phyloP scores from a whole-genome alignment of 2,329 filamentous ascomycete species.

The Pseudopithomyces maydicus region DNA sequence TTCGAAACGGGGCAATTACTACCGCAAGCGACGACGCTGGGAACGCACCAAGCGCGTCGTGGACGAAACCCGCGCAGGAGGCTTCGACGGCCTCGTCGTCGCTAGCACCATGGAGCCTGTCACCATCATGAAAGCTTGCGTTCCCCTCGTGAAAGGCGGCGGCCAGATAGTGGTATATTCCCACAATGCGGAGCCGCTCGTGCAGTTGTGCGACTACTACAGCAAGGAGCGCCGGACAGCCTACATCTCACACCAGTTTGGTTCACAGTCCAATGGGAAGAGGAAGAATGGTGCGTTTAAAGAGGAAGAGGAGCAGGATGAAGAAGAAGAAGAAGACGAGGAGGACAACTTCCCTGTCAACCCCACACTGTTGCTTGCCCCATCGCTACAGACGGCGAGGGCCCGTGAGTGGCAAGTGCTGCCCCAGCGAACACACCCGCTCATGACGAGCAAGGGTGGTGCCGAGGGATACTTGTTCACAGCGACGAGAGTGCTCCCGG shows the following conservation, averaged over 20 bases:
- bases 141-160: slow-evolving; percentile 82
- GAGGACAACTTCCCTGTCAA: slow-evolving; percentile 81
- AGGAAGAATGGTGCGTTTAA: slow-evolving; percentile 21
- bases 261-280: slow-evolving; percentile 24
- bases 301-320: slow-evolving; percentile 20
- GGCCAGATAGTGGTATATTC: slow-evolving; percentile 87
- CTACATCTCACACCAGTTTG: slow-evolving; percentile 51
- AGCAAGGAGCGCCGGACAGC: slow-evolving; percentile 78
- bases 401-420: slow-evolving; percentile 87
- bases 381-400: slow-evolving; percentile 79
- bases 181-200: slow-evolving; percentile 78
- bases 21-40: slow-evolving; percentile 87
- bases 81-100: slow-evolving; percentile 82
- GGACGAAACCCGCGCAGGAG: slow-evolving; percentile 73
- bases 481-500: slow-evolving; percentile 78
- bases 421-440: slow-evolving; percentile 86
- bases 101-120: slow-evolving; percentile 82
- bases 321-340: slow-evolving; percentile 24
- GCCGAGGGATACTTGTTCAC: slow-evolving; percentile 91
- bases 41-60: slow-evolving; percentile 73
- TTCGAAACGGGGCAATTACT: slow-evolving; percentile 82
- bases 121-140: slow-evolving; percentile 72
- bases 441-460: slow-evolving; percentile 89
- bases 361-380: slow-evolving; percentile 79
- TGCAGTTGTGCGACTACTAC: slow-evolving; percentile 80